Evolutionary conservation across 2,329 filamentous ascomycete species (phyloP).

Genomic region (Pseudogymnoascus sp.): DNA sequence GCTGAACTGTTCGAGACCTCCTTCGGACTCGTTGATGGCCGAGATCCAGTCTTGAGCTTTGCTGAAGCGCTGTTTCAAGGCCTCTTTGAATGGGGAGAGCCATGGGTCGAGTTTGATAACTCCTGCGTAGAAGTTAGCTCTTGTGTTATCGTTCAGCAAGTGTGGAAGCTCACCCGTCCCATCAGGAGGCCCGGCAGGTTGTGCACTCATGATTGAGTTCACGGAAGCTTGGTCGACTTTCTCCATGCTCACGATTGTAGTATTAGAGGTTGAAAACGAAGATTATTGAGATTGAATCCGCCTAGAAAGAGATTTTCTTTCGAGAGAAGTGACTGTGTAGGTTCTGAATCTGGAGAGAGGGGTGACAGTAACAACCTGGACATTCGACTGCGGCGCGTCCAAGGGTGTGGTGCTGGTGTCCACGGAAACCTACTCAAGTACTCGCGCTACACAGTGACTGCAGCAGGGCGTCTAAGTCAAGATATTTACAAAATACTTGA

Average conservation of each 20-base stretch:
- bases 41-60: slow-evolving; percentile 84
- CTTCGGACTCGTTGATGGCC: slow-evolving; percentile 74
- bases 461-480: slow-evolving; percentile 1
- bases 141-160: not conserved
- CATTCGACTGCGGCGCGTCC: slow-evolving; percentile 12
- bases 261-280: not conserved
- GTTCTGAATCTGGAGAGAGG: slow-evolving; percentile 14
- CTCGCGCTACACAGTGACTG: slow-evolving; percentile 1
- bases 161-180: slow-evolving; percentile 57
- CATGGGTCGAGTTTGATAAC: slow-evolving; percentile 84
- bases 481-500: slow-evolving; percentile 3
- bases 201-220: slow-evolving; percentile 29
- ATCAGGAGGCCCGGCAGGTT: slow-evolving; percentile 52
- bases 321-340: not conserved
- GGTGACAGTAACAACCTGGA: slow-evolving; percentile 16
- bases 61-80: slow-evolving; percentile 67
- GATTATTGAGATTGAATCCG: not conserved
- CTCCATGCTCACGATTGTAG: slow-evolving; percentile 22
- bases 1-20: slow-evolving; percentile 86
- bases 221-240: slow-evolving; percentile 23
- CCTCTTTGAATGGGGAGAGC: slow-evolving; percentile 76
- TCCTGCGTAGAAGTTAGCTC: slow-evolving; percentile 45
- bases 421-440: slow-evolving; percentile 6
- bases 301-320: not conserved
- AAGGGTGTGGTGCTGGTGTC: not conserved